Evolutionary conservation across 2,329 filamentous ascomycete species (phyloP), one percentile per base, ranked within the genome.

Genomic region (Trichophaea hybrida): DNA sequence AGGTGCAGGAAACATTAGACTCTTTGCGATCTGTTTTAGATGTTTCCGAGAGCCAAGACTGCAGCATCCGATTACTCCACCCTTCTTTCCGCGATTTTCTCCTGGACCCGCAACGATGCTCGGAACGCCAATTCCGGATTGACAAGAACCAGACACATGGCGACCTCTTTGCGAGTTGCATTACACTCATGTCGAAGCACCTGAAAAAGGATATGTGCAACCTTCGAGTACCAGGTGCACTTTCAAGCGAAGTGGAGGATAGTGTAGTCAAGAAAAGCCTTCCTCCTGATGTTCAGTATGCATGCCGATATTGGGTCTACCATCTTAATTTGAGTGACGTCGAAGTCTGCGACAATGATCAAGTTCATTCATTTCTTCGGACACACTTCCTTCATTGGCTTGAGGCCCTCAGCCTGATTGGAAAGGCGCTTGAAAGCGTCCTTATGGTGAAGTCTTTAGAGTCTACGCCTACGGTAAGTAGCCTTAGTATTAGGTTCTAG

Each of bases 221-320:
- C 35, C 1, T 68, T n/a, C 34, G 37, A 33, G 40, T 4, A 2
- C 65, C 64, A 33, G 67, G 64, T 32, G 54, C 38, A n/a, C 49
- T 40, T 8, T 44, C 44, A 4, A 59, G 6, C 13, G 56, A 63
- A 6, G 55, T 68, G 12, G n/a, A 57, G 0, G 38, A 8, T 7
- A 37, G 15, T n/a, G 35, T n/a, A 24, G 50, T 68, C 33, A 7
- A n/a, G 37, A 64, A 15, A 13, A 59, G 43, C 51, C 38, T 43
- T 33, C 66, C 12, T 54, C 66, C 55, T 3, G 63, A 66, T 12
- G 6, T 69, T 13, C 62, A 67, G 52, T 69, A 69, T 55, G n/a
- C n/a, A n/a, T n/a, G n/a, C n/a, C n/a, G n/a, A n/a, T n/a, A n/a
- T n/a, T n/a, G n/a, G n/a, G n/a, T 66, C 2, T 34, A 64, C 35